Evolutionary conservation across 129 eudicot genomes (phyloP).

Genomic region (Tagetes patula): DNA sequence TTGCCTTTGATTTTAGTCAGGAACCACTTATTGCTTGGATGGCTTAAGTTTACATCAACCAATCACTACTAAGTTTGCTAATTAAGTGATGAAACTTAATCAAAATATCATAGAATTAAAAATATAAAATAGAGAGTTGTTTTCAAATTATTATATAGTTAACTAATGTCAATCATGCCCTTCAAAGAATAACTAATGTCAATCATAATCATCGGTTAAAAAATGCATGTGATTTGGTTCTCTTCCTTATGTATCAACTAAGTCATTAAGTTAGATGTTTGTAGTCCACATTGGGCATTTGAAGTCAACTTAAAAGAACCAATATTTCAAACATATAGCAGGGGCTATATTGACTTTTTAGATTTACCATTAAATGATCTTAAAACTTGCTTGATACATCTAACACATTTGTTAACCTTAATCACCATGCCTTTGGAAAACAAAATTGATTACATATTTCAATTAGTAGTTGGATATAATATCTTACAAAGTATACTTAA

Average conservation of each 20-base stretch:
- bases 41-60: no score
- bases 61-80: no score
- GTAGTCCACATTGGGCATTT: conserved; percentile 22
- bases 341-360: conserved; percentile 24
- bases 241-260: neutral
- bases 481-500: neutral
- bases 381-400: conserved; percentile 12
- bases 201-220: neutral
- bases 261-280: conserved; percentile 3
- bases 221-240: conserved; percentile 1
- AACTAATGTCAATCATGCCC: no score
- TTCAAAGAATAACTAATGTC: neutral
- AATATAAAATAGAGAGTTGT: no score
- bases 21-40: no score
- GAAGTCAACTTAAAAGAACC: conserved; percentile 30
- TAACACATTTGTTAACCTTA: conserved; percentile 7
- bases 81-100: no score
- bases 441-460: neutral
- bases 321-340: conserved; percentile 23
- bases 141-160: no score
- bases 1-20: no score
- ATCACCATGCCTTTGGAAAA: neutral
- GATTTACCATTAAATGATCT: conserved; percentile 22
- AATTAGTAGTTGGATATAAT: neutral
- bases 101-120: no score